A percentile compares a stretch with the other conserved stretches of the same genome.
Conservation (phyloP, 2,329 filamentous ascomycete genomes). For the Sporothrix variecibatus region DNA sequence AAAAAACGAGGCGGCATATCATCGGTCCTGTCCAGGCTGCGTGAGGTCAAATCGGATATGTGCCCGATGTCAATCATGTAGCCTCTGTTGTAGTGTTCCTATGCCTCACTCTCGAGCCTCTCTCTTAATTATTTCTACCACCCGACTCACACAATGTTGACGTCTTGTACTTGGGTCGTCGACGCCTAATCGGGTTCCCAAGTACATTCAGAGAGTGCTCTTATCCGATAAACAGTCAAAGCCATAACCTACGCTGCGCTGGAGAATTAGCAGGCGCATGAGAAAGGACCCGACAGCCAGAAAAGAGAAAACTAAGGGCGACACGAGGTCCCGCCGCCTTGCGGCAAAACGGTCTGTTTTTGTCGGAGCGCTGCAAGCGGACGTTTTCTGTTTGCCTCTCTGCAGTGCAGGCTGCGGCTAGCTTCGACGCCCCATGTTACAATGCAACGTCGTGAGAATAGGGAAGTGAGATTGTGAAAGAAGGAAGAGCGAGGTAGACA, state of each 20-base stretch:
- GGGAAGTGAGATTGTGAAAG: not conserved
- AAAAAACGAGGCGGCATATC: not conserved
- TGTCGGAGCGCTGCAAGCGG: not conserved
- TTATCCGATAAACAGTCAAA: not conserved
- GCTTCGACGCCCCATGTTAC: not conserved
- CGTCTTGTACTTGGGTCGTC: not conserved
- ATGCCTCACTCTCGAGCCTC: not conserved
- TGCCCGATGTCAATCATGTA: not conserved
- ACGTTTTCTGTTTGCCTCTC: not conserved
- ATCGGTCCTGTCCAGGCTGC: not conserved
- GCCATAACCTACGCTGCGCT: not conserved
- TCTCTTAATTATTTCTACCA: not conserved
- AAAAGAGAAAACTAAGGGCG: not conserved
- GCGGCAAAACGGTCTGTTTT: not conserved
- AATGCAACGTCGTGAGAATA: constrained; percentile 14
- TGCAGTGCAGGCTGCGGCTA: not conserved
- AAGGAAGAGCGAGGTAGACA: not conserved
- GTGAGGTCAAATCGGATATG: not conserved
- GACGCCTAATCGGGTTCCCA: constrained; percentile 16
- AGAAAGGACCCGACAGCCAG: not conserved
- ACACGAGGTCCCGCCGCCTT: not conserved
- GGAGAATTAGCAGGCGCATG: not conserved
- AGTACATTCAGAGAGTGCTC: not conserved
- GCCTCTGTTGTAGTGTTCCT: not conserved
- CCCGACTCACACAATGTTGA: not conserved